These are phyloP conservation scores for Trichosphaerium sp. DNA, from an alignment of 78 protist genomes.

Conservation along the genomic window DNA sequence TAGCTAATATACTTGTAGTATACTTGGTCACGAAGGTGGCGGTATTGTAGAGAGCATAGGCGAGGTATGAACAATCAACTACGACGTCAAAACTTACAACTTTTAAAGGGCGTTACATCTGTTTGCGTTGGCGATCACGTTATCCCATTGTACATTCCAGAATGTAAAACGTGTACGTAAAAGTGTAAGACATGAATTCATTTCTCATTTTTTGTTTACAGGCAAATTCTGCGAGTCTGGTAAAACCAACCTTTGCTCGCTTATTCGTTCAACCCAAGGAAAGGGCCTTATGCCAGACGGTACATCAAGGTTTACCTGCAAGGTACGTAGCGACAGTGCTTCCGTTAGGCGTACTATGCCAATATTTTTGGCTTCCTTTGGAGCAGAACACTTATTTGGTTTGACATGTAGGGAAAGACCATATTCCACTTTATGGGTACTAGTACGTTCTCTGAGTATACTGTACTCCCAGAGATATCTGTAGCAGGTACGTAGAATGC, in stretches of 20 bases:
- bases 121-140: slow-evolving; percentile 70
- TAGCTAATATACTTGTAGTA: slow-evolving; percentile 43
- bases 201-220: too few relatives aligned
- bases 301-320: slow-evolving; percentile 58
- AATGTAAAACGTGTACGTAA: slow-evolving; percentile 62
- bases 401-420: too few relatives aligned
- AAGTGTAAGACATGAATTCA: too few relatives aligned
- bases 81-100: too few relatives aligned
- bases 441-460: slow-evolving; percentile 72
- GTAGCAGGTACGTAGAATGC: slow-evolving; percentile 45
- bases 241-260: slow-evolving; percentile 76
- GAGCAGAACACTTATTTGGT: too few relatives aligned
- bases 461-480: slow-evolving; percentile 80
- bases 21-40: slow-evolving; percentile 91
- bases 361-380: too few relatives aligned
- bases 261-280: slow-evolving; percentile 69
- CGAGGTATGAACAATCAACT: too few relatives aligned
- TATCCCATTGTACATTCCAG: slow-evolving; percentile 73
- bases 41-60: slow-evolving; percentile 86
- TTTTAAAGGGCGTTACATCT: slow-evolving; percentile 75
- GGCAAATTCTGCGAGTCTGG: slow-evolving; percentile 56
- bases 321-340: too few relatives aligned
- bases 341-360: too few relatives aligned
- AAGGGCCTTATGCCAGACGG: slow-evolving; percentile 83
- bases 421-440: slow-evolving; percentile 75